Base-by-base conservation (phyloP, 2,329 filamentous ascomycete species). In the Juglanconis oblonga region DNA sequence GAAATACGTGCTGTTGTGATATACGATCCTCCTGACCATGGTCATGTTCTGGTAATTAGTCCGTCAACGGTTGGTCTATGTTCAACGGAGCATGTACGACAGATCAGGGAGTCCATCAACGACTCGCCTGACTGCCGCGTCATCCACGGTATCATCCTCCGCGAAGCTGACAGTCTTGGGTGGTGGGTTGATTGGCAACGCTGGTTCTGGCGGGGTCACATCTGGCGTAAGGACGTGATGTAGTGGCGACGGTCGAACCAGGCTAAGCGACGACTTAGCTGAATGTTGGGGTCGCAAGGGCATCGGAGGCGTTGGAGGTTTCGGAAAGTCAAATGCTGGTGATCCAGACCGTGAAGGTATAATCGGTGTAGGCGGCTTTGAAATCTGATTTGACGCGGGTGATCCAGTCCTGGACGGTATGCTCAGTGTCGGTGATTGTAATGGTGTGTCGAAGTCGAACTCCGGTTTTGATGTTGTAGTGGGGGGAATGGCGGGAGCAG, bases 61-160 rank as follows among this genome's bases (percentile, higher is more conserved):
- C 24, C 24, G 24, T 24, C 24, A 2, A 24, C 24, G 24, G 24
- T 2, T 24, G 24, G 24, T 2, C 2, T 24, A 32, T 38, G 31
- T 66, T 62, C 65, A 73, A 50, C 66, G 64, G 9, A 71, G 57
- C 72, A 75, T 75, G 55, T 74, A 75, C 2, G 72, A 71, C 17
- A 75, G 62, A 55, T 75, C 67, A 1, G 73, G 72, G 2, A 75
- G 64, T 9, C 62, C 63, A 2, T 52, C 52, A 3, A 74, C 47
- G 17, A 74, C 68, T 1, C 42, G 59, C 5, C 61, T 55, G 2
- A 65, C 68, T 5, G 62, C 11, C 3, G 33, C 44, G 7, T 68
- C 63, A 31, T 66, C 63, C 3, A 58, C 57, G 13, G 10, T 14
- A 31, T 58, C 50, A 6, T 58, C 38, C 17, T 44, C 36, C 44